Base-by-base conservation (phyloP, 108 stramenopile genomes). In the Cylindrotheca closterium region DNA sequence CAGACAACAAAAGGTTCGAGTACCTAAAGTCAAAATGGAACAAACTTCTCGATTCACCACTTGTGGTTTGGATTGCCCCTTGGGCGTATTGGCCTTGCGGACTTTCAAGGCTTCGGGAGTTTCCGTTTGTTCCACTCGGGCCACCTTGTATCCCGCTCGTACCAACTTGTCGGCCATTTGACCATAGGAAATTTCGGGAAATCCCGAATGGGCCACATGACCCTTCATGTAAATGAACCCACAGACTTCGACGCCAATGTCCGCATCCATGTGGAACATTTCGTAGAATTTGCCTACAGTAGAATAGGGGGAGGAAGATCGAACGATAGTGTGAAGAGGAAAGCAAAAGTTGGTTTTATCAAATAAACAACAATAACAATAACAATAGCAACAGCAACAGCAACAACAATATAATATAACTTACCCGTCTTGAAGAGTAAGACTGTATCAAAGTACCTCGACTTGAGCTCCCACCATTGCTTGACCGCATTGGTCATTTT, bases 381-480 rank as follows among this genome's bases (percentile, higher is more conserved):
- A 53, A 53, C 19, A 10, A 53, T 53, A 22, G 52, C 15, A 22
- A 19, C 10, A 22, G 52, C 15, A 53, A 10, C 17, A 53, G 10
- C 17, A 10, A 15, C 15, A 18, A 15, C 52, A 53, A 22, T 19
- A 53, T 19, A 23, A 80, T 96, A 96, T 72, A 93, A 98, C 77
- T 97, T 98, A 27, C 99, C 99, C 24, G 97, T 96, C 79, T 99
- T 99, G 88, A 98, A 99, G 18, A 98, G 76, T 2, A 99, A 73
- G 1, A 99, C 85, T 12, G 95, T 92, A 79, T 99, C 98, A 70
- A 92, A 84, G 80, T 99, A 91, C 55, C 93, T 84, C 4, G 88
- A 61, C 78, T 99, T 99, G 71, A 99, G 76, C 33, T 93, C 80
- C 98, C 98, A 99, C 99, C 99, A 99, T 73, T 98, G 97, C 55